A percentile compares a stretch with the other conserved stretches of the same genome.
These are phyloP conservation scores for Azolla pinnata DNA, from an alignment of 75 land plant species.

Conservation along the genomic window DNA sequence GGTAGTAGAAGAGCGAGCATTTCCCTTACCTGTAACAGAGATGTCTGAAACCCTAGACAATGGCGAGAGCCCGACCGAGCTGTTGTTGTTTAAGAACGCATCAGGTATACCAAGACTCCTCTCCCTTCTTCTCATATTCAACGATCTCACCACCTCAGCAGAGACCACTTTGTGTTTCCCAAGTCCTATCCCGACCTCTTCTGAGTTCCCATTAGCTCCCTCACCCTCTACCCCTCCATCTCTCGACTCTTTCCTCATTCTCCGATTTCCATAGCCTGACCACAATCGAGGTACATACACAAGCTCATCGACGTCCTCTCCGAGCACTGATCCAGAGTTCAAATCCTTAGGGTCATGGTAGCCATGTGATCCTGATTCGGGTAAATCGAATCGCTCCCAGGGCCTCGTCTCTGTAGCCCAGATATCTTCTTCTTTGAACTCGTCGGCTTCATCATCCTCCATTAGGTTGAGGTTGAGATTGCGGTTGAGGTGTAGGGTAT, in stretches of 20 bases:
- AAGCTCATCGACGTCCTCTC: constrained; percentile 10
- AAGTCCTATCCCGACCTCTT: background rate
- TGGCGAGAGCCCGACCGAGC: background rate
- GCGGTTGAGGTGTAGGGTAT: no score
- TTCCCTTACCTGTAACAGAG: background rate
- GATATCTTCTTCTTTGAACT: constrained; percentile 20
- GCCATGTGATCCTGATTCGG: no score
- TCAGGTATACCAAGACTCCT: background rate
- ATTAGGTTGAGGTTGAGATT: no score
- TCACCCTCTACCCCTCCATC: no score
- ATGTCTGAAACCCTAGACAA: background rate
- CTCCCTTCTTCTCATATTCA: background rate
- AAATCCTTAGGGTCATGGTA: background rate
- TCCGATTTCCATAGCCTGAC: background rate
- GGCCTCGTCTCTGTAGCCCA: constrained; percentile 8
- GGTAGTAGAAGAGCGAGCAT: background rate
- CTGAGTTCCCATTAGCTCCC: constrained; percentile 1
- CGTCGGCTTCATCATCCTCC: constrained; percentile 6
- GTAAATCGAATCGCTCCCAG: background rate
- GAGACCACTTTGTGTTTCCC: background rate
- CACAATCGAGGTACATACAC: no score
- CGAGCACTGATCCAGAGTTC: constrained; percentile 7
- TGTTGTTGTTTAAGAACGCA: background rate
- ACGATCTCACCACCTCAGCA: background rate
- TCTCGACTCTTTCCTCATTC: background rate